A percentile compares a stretch with the other conserved stretches of the same genome.
These are phyloP conservation scores for Hyphopichia pseudoburtonii DNA, from an alignment of 1,139 yeast genomes.

Conservation along the genomic window DNA sequence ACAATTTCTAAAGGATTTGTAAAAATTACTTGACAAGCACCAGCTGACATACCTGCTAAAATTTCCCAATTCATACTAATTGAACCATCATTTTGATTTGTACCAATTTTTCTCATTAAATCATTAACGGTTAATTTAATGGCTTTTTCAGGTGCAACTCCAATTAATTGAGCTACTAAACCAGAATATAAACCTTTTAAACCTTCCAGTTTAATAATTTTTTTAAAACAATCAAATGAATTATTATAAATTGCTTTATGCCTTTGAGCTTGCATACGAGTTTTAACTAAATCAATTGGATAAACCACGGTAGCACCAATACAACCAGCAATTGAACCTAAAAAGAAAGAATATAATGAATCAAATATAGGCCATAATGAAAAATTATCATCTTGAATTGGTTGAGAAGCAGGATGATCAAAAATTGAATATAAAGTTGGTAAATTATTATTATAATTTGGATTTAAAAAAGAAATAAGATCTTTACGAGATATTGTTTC, in stretches of 20 bases:
- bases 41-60: conserved; percentile 89
- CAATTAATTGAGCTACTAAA: conserved; percentile 88
- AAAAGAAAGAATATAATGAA: conserved; percentile 80
- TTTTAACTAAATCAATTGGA: conserved; percentile 94
- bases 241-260: conserved; percentile 70
- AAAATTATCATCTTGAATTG: conserved; percentile 39
- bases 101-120: conserved; percentile 72
- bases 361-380: conserved; percentile 66
- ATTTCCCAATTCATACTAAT: conserved; percentile 75
- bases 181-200: conserved; percentile 90
- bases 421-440: conserved; percentile 38
- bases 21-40: conserved; percentile 94
- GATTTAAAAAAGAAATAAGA: conserved; percentile 49
- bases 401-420: conserved; percentile 44
- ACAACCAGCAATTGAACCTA: conserved; percentile 96
- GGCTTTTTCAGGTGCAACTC: conserved; percentile 98
- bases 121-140: conserved; percentile 95
- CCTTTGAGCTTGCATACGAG: conserved; percentile 96
- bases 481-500: conserved; percentile 54
- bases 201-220: conserved; percentile 79
- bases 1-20: conserved; percentile 97
- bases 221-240: conserved; percentile 82
- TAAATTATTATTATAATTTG: conserved; percentile 40
- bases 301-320: conserved; percentile 98
- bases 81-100: conserved; percentile 52